Evolutionary conservation across 345 rosid species (phyloP).

Genomic region (Kernera saxatilis): DNA sequence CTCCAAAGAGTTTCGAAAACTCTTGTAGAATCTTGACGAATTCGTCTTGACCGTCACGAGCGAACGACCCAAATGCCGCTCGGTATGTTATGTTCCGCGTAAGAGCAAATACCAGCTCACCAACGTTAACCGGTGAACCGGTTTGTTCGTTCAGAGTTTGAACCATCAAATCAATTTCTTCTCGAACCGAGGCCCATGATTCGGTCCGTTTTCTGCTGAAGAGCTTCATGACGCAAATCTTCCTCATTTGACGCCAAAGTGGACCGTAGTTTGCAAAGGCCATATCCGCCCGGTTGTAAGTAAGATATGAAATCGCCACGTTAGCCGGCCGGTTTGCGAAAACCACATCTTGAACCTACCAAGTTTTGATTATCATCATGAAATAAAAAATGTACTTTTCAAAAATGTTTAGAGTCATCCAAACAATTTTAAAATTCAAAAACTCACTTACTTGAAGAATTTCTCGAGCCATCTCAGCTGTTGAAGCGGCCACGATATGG

Average conservation of each 20-base stretch:
- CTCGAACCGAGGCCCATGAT: slow-evolving; percentile 87
- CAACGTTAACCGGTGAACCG: slow-evolving; percentile 52
- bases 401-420: background rate
- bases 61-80: slow-evolving; percentile 76
- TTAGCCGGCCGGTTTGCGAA: slow-evolving; percentile 78
- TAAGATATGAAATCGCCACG: slow-evolving; percentile 59
- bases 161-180: slow-evolving; percentile 55
- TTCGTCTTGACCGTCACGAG: slow-evolving; percentile 60
- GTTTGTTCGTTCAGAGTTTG: slow-evolving; percentile 28
- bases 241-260: slow-evolving; percentile 89
- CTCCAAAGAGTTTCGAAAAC: slow-evolving; percentile 86
- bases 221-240: slow-evolving; percentile 73
- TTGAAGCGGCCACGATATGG: slow-evolving; percentile 44
- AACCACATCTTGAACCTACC: slow-evolving; percentile 44
- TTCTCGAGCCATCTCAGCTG: slow-evolving; percentile 65
- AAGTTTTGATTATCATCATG: background rate
- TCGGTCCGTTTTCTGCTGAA: slow-evolving; percentile 80
- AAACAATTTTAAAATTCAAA: background rate
- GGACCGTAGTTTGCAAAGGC: slow-evolving; percentile 95
- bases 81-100: slow-evolving; percentile 67
- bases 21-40: slow-evolving; percentile 72
- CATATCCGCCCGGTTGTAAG: slow-evolving; percentile 83
- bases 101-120: slow-evolving; percentile 60
- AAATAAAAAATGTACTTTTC: background rate
- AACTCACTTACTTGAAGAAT: slow-evolving; percentile 43